Percentiles rank a stretch among this genome's conserved stretches.
Conservation (phyloP, 2,329 filamentous ascomycete genomes). For the Harringtonia lauricola region DNA sequence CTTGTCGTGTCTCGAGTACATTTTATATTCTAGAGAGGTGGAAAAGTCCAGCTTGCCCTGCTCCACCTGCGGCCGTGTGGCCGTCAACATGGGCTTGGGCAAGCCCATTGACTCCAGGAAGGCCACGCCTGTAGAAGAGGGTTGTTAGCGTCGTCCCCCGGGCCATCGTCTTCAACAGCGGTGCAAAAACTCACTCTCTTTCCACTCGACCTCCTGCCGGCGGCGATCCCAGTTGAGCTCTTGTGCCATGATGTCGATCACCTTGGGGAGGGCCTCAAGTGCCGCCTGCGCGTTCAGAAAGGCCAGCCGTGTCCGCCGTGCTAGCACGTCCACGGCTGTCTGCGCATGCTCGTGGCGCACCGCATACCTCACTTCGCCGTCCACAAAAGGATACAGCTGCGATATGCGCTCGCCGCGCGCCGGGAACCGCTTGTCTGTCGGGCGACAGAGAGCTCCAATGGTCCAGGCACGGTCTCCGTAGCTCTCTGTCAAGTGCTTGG, state of each 20-base stretch:
- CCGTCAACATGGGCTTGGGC: conserved; percentile 43
- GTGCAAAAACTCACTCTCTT: conserved; percentile 35
- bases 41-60: conserved; percentile 46
- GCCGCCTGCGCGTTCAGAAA: conserved; percentile 90
- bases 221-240: conserved; percentile 69
- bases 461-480: conserved; percentile 93
- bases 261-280: conserved; percentile 69
- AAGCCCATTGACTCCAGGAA: conserved; percentile 57
- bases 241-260: conserved; percentile 82
- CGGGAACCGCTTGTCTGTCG: conserved; percentile 71
- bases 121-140: conserved; percentile 26
- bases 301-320: conserved; percentile 70
- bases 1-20: conserved; percentile 50
- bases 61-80: conserved; percentile 50
- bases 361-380: conserved; percentile 84
- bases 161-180: too few species aligned
- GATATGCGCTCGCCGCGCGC: conserved; percentile 74
- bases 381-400: conserved; percentile 76
- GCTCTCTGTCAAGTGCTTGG: conserved; percentile 74
- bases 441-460: conserved; percentile 67
- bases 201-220: conserved; percentile 71
- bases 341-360: conserved; percentile 85
- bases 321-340: conserved; percentile 79
- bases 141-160: too few species aligned
- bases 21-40: conserved; percentile 46